These are phyloP conservation scores for Claviceps spartinae DNA, from an alignment of 2,329 filamentous ascomycete genomes.

Conservation along the genomic window DNA sequence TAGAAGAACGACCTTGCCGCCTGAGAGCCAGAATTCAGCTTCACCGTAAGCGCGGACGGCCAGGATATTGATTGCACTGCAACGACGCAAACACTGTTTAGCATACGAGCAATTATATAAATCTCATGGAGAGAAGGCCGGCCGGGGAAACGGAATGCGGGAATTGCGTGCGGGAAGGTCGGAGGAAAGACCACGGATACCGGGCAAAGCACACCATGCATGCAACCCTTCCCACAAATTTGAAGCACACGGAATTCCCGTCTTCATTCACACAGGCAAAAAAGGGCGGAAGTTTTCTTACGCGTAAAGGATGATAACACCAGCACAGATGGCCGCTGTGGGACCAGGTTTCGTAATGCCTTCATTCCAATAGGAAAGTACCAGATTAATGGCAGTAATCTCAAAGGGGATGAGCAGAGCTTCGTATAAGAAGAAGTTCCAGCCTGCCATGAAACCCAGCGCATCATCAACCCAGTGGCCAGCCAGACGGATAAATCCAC, in stretches of 20 bases:
- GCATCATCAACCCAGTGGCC: constrained; percentile 55
- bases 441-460: constrained; percentile 38
- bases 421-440: constrained; percentile 33
- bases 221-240: background rate
- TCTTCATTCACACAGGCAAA: background rate
- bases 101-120: constrained; percentile 10
- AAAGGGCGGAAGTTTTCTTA: constrained; percentile 22
- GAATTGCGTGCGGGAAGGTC: background rate
- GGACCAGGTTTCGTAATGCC: constrained; percentile 48
- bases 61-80: constrained; percentile 46
- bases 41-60: constrained; percentile 55
- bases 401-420: constrained; percentile 30
- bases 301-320: constrained; percentile 42
- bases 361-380: constrained; percentile 26
- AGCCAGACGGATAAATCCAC: constrained; percentile 50
- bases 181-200: background rate
- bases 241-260: background rate
- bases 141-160: background rate
- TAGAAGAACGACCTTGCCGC: constrained; percentile 53
- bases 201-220: background rate
- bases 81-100: constrained; percentile 13
- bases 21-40: constrained; percentile 55
- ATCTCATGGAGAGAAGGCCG: background rate
- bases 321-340: constrained; percentile 47
- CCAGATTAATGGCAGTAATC: constrained; percentile 27